phyloP scores from a whole-genome alignment of 257 asterid genomes.

The Craterostigma plantagineum region DNA sequence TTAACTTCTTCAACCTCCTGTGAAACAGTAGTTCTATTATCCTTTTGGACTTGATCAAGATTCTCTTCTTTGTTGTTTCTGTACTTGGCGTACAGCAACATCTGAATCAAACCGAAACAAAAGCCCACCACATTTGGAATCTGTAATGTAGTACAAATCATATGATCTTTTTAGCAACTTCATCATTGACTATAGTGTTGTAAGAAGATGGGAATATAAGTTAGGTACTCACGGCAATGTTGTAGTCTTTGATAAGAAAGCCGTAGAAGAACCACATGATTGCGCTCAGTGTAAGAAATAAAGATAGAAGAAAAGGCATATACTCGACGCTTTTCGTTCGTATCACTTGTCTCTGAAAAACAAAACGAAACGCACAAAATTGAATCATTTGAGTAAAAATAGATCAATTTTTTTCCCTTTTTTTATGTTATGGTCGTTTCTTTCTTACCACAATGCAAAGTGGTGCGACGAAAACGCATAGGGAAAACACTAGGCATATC shows the following conservation, averaged over 20 bases:
- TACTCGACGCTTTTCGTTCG: slow-evolving; percentile 69
- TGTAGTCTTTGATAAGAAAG: slow-evolving; percentile 24
- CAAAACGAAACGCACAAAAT: neutral
- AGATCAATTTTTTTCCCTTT: neutral
- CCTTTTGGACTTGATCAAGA: no score
- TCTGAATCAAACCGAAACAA: no score
- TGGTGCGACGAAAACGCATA: slow-evolving; percentile 46
- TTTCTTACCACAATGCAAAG: slow-evolving; percentile 32
- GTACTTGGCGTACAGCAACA: no score
- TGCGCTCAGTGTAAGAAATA: slow-evolving; percentile 65
- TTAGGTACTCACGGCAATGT: slow-evolving; percentile 31
- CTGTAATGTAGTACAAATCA: no score
- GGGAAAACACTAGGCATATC: slow-evolving; percentile 35
- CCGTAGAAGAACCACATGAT: slow-evolving; percentile 77
- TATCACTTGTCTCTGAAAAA: slow-evolving; percentile 43
- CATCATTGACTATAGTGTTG: no score
- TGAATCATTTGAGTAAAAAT: neutral
- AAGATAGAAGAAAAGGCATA: slow-evolving; percentile 66
- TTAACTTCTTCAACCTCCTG: no score
- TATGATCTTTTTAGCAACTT: no score
- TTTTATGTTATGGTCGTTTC: neutral
- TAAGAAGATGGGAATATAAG: no score
- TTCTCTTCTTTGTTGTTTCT: no score
- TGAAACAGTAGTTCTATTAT: no score
- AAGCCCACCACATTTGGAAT: no score